Conservation (phyloP, 352 stramenopile genomes). For the Phytophthora sp. region DNA sequence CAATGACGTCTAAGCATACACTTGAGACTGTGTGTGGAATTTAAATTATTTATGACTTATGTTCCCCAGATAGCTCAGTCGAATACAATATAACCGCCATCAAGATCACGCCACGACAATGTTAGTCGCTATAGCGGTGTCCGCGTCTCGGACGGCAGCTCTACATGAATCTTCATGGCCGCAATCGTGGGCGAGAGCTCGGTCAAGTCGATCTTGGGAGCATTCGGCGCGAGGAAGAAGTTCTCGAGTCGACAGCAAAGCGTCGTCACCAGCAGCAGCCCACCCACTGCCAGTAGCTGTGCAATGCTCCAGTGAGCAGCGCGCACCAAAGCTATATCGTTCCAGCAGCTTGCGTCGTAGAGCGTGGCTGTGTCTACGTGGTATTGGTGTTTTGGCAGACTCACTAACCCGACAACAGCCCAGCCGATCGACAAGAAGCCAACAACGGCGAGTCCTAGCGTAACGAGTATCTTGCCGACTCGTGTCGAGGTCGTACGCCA, state of each 20-base stretch:
- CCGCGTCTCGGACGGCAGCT: neutral
- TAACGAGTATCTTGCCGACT: conserved; percentile 7
- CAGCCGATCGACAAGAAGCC: conserved; percentile 28
- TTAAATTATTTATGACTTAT: neutral
- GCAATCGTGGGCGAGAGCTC: conserved; percentile 43
- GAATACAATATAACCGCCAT: neutral
- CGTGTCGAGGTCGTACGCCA: neutral
- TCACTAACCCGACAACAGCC: conserved; percentile 27
- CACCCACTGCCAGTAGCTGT: conserved; percentile 41
- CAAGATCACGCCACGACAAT: neutral
- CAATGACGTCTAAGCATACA: neutral
- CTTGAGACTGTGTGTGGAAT: neutral
- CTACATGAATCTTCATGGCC: neutral
- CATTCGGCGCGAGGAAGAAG: conserved; percentile 45
- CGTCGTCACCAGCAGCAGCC: conserved; percentile 44
- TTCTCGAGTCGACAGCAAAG: conserved; percentile 64
- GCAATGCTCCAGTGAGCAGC: conserved; percentile 26
- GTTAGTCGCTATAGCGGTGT: too few species aligned
- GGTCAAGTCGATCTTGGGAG: conserved; percentile 35
- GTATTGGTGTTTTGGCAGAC: conserved; percentile 1
- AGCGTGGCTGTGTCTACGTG: neutral
- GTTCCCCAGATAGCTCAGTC: conserved; percentile 1
- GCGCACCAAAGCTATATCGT: conserved; percentile 7
- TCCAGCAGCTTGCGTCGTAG: conserved; percentile 2
- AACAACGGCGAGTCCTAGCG: conserved; percentile 22